Evolutionary conservation across 2,329 filamentous ascomycete genomes (phyloP).

Genomic region (Aspergillus pseudonomiae): DNA sequence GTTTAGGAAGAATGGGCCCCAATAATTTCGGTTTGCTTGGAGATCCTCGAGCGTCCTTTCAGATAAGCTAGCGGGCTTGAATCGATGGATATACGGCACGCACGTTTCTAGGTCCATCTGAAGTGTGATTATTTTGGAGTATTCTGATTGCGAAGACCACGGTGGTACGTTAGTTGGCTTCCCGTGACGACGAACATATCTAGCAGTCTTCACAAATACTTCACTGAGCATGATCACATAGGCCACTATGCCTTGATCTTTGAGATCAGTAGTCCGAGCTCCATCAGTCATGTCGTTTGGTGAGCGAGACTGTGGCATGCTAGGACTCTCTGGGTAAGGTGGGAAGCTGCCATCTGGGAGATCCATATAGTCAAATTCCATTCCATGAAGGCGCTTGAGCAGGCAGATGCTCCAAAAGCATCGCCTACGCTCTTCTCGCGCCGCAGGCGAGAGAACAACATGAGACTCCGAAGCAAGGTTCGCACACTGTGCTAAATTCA

Average conservation of each 20-base stretch:
- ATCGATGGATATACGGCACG: conserved; percentile 55
- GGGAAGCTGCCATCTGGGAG: conserved; percentile 39
- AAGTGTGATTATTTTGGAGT: conserved; percentile 53
- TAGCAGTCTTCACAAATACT: conserved; percentile 52
- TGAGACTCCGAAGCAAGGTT: conserved; percentile 45
- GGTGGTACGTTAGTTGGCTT: conserved; percentile 48
- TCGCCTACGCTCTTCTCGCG: conserved; percentile 38
- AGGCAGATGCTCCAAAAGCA: conserved; percentile 50
- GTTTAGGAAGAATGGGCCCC: conserved; percentile 57
- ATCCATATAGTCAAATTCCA: conserved; percentile 45
- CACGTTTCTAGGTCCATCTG: conserved; percentile 58
- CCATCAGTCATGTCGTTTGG: conserved; percentile 24
- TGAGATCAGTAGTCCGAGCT: conserved; percentile 31
- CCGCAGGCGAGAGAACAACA: conserved; percentile 17
- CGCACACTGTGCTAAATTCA: conserved; percentile 50
- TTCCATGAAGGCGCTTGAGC: conserved; percentile 49
- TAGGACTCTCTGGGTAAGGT: conserved; percentile 44
- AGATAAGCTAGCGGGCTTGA: conserved; percentile 52
- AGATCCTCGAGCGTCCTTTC: conserved; percentile 47
- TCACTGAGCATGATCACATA: conserved; percentile 53
- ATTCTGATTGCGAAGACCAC: conserved; percentile 57
- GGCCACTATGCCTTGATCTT: conserved; percentile 48
- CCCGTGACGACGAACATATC: conserved; percentile 52
- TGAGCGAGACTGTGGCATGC: conserved; percentile 27
- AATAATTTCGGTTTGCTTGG: conserved; percentile 52